A percentile compares a stretch with the other conserved stretches of the same genome.
These are phyloP conservation scores for Gossypium gossypioides DNA, from an alignment of 441 rosid species.

Conservation along the genomic window DNA sequence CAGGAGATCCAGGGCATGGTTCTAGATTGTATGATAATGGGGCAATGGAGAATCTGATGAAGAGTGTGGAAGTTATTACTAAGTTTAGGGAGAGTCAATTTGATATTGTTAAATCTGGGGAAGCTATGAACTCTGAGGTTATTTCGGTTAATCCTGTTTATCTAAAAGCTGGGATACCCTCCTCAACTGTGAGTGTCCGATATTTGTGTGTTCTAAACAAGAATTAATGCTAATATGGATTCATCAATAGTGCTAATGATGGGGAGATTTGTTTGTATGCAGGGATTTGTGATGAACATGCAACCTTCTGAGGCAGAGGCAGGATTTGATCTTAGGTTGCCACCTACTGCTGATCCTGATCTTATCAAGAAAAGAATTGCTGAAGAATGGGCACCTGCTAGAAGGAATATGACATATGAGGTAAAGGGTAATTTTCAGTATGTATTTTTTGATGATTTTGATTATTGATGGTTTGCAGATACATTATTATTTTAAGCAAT, in stretches of 20 bases:
- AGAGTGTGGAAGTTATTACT: constrained; percentile 53
- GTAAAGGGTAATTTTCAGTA: constrained; percentile 22
- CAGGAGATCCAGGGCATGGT: constrained; percentile 70
- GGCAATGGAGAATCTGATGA: constrained; percentile 83
- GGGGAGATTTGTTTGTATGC: neutral
- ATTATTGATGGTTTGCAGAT: neutral
- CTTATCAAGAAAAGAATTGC: constrained; percentile 48
- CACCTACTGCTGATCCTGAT: constrained; percentile 71
- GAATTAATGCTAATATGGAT: neutral
- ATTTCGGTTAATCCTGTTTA: constrained; percentile 76
- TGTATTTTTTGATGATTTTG: neutral
- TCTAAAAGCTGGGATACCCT: constrained; percentile 66
- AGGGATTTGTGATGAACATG: constrained; percentile 90
- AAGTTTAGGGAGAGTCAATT: constrained; percentile 65
- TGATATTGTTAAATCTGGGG: constrained; percentile 69
- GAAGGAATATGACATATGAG: constrained; percentile 59
- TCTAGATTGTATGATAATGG: constrained; percentile 67
- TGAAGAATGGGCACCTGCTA: constrained; percentile 79
- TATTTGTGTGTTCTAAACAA: neutral
- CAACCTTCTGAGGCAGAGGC: constrained; percentile 93
- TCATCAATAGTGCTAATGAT: neutral
- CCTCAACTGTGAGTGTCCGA: constrained; percentile 33
- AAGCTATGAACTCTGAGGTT: constrained; percentile 55
- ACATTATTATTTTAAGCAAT: neutral
- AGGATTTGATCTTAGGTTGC: constrained; percentile 70